These are phyloP conservation scores for Globisporangium iwayamae DNA, from an alignment of 352 stramenopile genomes.

Conservation along the genomic window DNA sequence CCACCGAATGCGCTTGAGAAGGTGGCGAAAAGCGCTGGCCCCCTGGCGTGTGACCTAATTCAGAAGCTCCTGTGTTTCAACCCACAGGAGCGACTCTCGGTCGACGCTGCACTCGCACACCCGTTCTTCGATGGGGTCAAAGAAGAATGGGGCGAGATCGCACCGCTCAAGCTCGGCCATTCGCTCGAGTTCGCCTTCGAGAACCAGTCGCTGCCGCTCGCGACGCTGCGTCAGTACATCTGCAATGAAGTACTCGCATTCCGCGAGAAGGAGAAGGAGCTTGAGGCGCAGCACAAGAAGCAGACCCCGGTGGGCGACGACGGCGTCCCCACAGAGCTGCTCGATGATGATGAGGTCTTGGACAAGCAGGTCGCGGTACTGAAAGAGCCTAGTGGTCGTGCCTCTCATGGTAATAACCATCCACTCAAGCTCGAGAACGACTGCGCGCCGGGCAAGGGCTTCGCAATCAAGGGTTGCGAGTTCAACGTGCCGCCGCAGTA, in stretches of 20 bases:
- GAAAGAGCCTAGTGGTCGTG: not conserved
- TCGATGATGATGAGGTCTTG: not conserved
- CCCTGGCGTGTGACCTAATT: slow-evolving; percentile 77
- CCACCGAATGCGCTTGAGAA: slow-evolving; percentile 53
- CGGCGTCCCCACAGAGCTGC: not conserved
- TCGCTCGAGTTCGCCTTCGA: slow-evolving; percentile 86
- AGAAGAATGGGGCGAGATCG: slow-evolving; percentile 83
- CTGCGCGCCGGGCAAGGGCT: slow-evolving; percentile 50
- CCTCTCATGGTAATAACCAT: not conserved
- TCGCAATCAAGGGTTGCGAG: slow-evolving; percentile 78
- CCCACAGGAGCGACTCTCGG: slow-evolving; percentile 87
- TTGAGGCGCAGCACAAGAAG: slow-evolving; percentile 21
- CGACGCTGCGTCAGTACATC: slow-evolving; percentile 74
- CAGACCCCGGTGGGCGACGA: slow-evolving; percentile 20
- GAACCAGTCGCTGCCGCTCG: slow-evolving; percentile 61
- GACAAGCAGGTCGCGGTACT: too few species aligned
- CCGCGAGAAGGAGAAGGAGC: slow-evolving; percentile 24
- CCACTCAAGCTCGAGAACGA: slow-evolving; percentile 48
- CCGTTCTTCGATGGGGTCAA: slow-evolving; percentile 89
- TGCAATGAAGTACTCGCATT: slow-evolving; percentile 76
- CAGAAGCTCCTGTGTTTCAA: slow-evolving; percentile 89
- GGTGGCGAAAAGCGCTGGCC: slow-evolving; percentile 38
- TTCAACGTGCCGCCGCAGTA: slow-evolving; percentile 85
- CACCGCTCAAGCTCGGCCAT: slow-evolving; percentile 48
- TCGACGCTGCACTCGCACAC: slow-evolving; percentile 84